Percentiles rank a stretch among this genome's conserved stretches.
phyloP scores from a whole-genome alignment of 2,329 filamentous ascomycete species.

The Aureobasidium sp. region DNA sequence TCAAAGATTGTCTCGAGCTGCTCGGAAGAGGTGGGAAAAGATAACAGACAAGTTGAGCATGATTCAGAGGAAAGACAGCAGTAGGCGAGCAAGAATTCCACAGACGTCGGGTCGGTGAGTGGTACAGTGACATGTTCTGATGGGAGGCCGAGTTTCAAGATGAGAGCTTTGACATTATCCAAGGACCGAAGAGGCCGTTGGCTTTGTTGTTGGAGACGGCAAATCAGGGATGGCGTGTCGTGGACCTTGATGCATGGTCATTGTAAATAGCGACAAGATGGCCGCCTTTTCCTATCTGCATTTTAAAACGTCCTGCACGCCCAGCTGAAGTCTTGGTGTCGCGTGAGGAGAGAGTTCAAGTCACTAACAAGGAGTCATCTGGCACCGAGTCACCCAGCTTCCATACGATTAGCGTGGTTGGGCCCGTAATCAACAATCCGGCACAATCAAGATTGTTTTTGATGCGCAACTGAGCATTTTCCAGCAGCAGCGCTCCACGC shows the following conservation, averaged over 20 bases:
- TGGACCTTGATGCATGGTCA: neutral
- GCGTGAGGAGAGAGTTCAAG: neutral
- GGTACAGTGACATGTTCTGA: neutral
- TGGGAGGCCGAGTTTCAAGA: conserved; percentile 8
- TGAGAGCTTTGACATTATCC: neutral
- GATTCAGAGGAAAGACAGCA: neutral
- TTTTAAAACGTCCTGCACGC: neutral
- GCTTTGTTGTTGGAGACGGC: conserved; percentile 6
- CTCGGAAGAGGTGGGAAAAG: neutral
- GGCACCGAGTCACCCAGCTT: neutral
- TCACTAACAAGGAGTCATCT: neutral
- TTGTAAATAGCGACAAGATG: conserved; percentile 2
- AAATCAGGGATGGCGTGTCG: conserved; percentile 10
- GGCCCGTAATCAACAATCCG: neutral
- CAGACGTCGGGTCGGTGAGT: neutral
- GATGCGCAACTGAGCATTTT: neutral
- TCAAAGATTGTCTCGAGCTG: neutral
- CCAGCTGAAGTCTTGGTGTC: neutral
- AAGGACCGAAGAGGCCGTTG: conserved; percentile 4
- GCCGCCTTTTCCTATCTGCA: neutral
- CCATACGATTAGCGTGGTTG: conserved; percentile 7
- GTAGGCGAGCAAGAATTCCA: neutral
- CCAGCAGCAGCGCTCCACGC: conserved; percentile 1
- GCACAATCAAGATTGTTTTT: neutral
- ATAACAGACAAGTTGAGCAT: neutral